These are phyloP conservation scores for Blastomyces silverae DNA, from an alignment of 2,329 filamentous ascomycete species.

Conservation along the genomic window DNA sequence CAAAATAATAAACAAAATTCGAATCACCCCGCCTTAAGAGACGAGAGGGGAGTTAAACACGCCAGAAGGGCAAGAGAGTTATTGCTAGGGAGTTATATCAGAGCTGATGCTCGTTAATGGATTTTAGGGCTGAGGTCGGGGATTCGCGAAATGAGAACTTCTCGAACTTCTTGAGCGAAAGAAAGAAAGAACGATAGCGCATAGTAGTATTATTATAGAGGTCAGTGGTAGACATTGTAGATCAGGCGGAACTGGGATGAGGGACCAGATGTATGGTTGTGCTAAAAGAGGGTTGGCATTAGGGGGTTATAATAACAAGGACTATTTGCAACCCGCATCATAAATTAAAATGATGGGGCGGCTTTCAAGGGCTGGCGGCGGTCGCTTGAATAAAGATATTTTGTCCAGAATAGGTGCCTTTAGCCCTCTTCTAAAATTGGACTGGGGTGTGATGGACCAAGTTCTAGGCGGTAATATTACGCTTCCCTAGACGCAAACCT, in stretches of 20 bases:
- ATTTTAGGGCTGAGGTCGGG: slow-evolving; percentile 11
- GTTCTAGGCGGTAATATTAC: slow-evolving; percentile 15
- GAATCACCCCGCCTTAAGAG: slow-evolving; percentile 8
- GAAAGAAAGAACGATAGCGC: slow-evolving; percentile 7
- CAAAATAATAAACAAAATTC: background rate
- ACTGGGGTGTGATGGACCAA: slow-evolving; percentile 9
- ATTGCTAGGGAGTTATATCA: slow-evolving; percentile 8
- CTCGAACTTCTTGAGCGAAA: slow-evolving; percentile 7
- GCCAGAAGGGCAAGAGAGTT: slow-evolving; percentile 1
- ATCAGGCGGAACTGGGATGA: slow-evolving; percentile 13
- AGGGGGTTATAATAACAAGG: slow-evolving; percentile 8
- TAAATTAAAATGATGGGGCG: slow-evolving; percentile 17
- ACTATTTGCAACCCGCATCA: slow-evolving; percentile 10
- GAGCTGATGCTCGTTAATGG: slow-evolving; percentile 2
- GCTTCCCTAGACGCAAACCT: slow-evolving; percentile 13
- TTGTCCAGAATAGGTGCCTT: slow-evolving; percentile 13
- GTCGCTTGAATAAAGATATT: slow-evolving; percentile 10
- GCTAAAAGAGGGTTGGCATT: slow-evolving; percentile 14
- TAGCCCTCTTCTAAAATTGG: slow-evolving; percentile 15
- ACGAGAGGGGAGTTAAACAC: background rate
- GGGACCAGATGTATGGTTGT: slow-evolving; percentile 11
- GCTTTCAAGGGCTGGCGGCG: slow-evolving; percentile 10
- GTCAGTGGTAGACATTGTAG: slow-evolving; percentile 11
- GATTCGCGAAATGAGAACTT: slow-evolving; percentile 15
- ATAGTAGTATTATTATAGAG: slow-evolving; percentile 16